Evolutionary conservation across 2,329 filamentous ascomycete species (phyloP).

Genomic region (Colletotrichum liaoningense): DNA sequence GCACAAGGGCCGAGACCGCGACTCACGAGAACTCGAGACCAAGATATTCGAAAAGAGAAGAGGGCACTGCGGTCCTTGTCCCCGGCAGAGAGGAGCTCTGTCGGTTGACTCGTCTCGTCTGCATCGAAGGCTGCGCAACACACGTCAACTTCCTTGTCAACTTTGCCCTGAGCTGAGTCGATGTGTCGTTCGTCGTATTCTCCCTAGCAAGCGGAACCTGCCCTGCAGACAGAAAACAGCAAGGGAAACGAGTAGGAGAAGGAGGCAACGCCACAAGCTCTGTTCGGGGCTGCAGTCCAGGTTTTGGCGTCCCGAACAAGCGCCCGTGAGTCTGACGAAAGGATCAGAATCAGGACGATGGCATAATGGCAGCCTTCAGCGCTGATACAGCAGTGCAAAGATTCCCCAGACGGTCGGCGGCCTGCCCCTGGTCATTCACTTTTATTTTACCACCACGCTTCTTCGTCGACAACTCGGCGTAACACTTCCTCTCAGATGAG

Average conservation of each 20-base stretch:
- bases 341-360: background rate
- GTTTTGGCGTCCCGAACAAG: conserved; percentile 2
- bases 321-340: background rate
- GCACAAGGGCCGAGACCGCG: conserved; percentile 5
- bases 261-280: conserved; percentile 25
- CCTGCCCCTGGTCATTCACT: background rate
- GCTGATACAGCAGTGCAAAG: background rate
- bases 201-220: conserved; percentile 23
- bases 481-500: conserved; percentile 9
- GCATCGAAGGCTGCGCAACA: background rate
- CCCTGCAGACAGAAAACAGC: conserved; percentile 3
- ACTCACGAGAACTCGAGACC: conserved; percentile 1
- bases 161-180: background rate
- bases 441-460: background rate
- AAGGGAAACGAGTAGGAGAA: conserved; percentile 6
- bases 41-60: conserved; percentile 33
- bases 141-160: conserved; percentile 3
- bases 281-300: background rate
- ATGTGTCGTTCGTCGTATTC: background rate
- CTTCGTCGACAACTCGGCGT: background rate
- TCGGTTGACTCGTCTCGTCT: background rate
- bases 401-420: background rate
- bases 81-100: background rate
- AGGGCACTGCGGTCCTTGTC: background rate
- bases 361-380: conserved; percentile 16